phyloP scores from a whole-genome alignment of 2,329 filamentous ascomycete species.

The Ascomycota sp. region DNA sequence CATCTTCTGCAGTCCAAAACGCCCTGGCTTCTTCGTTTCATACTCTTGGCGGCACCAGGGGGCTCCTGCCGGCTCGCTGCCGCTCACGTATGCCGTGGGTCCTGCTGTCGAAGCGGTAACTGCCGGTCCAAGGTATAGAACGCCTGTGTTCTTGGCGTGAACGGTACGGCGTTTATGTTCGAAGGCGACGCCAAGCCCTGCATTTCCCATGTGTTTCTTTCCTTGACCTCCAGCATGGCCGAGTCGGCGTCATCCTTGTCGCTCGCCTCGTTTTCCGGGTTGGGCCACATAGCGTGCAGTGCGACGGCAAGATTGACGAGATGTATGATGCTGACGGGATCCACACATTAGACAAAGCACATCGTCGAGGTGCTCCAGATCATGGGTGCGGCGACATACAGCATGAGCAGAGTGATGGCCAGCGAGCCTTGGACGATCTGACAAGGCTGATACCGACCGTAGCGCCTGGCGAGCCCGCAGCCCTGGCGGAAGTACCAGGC shows the following conservation, averaged over 20 bases:
- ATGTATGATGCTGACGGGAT: constrained; percentile 32
- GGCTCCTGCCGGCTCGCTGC: not conserved
- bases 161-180: constrained; percentile 19
- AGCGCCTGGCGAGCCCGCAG: constrained; percentile 38
- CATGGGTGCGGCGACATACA: constrained; percentile 29
- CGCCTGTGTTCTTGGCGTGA: constrained; percentile 45
- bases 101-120: constrained; percentile 25
- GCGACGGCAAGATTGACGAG: constrained; percentile 35
- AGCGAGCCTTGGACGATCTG: constrained; percentile 47
- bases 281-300: constrained; percentile 36
- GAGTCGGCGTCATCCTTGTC: constrained; percentile 23
- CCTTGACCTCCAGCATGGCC: constrained; percentile 13
- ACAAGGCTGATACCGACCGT: constrained; percentile 37
- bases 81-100: constrained; percentile 1
- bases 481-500: constrained; percentile 60
- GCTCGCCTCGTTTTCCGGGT: constrained; percentile 27
- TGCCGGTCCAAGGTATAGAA: constrained; percentile 43
- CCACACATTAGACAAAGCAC: no score
- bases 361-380: no score
- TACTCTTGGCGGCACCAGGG: not conserved
- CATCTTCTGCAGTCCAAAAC: no score
- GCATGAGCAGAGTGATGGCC: constrained; percentile 42
- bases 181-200: constrained; percentile 22
- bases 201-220: constrained; percentile 36
- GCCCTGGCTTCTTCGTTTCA: not conserved